A percentile compares a stretch with the other conserved stretches of the same genome.
phyloP scores from a whole-genome alignment of 2,329 filamentous ascomycete genomes.

The Alternaria incomplexa region DNA sequence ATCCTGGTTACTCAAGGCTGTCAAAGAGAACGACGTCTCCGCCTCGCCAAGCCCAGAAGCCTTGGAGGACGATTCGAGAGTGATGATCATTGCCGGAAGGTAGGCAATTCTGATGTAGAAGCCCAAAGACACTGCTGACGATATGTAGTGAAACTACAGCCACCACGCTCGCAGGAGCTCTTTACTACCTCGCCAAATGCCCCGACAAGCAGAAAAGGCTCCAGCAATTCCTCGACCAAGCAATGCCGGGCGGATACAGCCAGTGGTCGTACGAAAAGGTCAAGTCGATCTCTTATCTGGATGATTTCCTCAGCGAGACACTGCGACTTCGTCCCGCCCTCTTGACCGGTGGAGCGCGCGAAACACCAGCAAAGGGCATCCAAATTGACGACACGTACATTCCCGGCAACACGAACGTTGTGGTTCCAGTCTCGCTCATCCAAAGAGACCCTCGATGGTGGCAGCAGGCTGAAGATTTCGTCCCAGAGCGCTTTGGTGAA shows the following conservation, averaged over 20 bases:
- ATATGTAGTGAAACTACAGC: slow-evolving; percentile 45
- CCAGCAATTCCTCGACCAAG: slow-evolving; percentile 36
- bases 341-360: slow-evolving; percentile 43
- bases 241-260: slow-evolving; percentile 27
- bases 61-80: slow-evolving; percentile 42
- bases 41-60: slow-evolving; percentile 40
- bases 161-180: slow-evolving; percentile 32
- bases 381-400: slow-evolving; percentile 25
- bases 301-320: slow-evolving; percentile 44
- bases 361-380: slow-evolving; percentile 47
- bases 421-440: slow-evolving; percentile 12
- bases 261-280: slow-evolving; percentile 41
- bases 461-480: slow-evolving; percentile 16
- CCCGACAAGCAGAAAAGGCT: slow-evolving; percentile 39
- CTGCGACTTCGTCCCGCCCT: slow-evolving; percentile 50
- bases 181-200: slow-evolving; percentile 45
- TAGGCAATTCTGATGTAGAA: neutral
- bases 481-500: slow-evolving; percentile 26
- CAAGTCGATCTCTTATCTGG: slow-evolving; percentile 37
- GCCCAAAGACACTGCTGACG: neutral
- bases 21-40: slow-evolving; percentile 45
- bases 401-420: slow-evolving; percentile 18
- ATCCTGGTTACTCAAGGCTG: slow-evolving; percentile 51
- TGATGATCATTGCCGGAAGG: slow-evolving; percentile 46
- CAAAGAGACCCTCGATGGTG: slow-evolving; percentile 21